Conservation (phyloP, 805 yeast genomes). For the Cyberlindnera misumaiensis region DNA sequence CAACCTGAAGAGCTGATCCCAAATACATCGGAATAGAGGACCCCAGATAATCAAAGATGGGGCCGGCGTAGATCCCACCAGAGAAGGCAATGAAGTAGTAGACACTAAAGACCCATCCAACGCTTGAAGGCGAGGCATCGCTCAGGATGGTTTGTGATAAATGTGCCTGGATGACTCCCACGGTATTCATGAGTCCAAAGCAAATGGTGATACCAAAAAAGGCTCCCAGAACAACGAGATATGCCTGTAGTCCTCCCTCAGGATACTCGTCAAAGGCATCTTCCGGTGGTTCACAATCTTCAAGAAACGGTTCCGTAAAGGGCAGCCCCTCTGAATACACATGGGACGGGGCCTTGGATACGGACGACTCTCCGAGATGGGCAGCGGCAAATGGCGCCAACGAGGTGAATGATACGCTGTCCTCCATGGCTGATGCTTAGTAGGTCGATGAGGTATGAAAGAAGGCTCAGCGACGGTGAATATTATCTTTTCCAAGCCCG, state of each 20-base stretch:
- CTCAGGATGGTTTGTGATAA: constrained; percentile 45
- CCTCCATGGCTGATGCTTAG: too few relatives aligned
- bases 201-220: constrained; percentile 48
- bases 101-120: constrained; percentile 61
- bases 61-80: constrained; percentile 33
- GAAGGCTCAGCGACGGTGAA: too few relatives aligned
- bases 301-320: too few relatives aligned
- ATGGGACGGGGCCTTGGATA: too few relatives aligned
- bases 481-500: too few relatives aligned
- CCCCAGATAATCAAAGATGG: constrained; percentile 54
- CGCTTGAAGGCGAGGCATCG: constrained; percentile 35
- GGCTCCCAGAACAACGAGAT: constrained; percentile 28
- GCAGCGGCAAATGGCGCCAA: too few relatives aligned
- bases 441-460: too few relatives aligned
- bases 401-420: too few relatives aligned
- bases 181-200: constrained; percentile 60
- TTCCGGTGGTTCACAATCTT: too few relatives aligned
- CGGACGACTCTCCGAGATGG: too few relatives aligned
- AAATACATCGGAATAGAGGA: constrained; percentile 36
- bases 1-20: constrained; percentile 38
- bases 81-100: constrained; percentile 22
- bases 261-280: constrained; percentile 28
- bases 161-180: constrained; percentile 64
- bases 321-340: too few relatives aligned
- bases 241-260: constrained; percentile 38